These are phyloP conservation scores for Blastobotrys capitulatus DNA, from an alignment of 1,139 yeast species.

Conservation along the genomic window DNA sequence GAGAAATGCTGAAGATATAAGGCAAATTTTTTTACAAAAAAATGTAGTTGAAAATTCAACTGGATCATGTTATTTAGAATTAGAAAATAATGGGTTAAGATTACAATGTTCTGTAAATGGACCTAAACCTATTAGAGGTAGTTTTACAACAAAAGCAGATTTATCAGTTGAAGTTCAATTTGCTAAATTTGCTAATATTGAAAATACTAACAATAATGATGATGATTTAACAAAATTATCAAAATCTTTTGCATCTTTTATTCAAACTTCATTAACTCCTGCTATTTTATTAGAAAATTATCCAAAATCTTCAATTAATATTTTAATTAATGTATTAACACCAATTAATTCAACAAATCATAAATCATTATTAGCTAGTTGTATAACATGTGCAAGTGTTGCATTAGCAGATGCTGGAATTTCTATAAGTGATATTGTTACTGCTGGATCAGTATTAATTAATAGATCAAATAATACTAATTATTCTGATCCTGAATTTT, in stretches of 20 bases:
- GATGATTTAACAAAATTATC: conserved; percentile 31
- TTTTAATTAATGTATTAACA: conserved; percentile 65
- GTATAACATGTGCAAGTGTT: conserved; percentile 43
- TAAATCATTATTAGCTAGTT: conserved; percentile 35
- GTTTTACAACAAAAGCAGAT: conserved; percentile 64
- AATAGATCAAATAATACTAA: background rate
- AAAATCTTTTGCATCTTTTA: conserved; percentile 48
- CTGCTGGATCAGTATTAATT: conserved; percentile 54
- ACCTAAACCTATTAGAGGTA: conserved; percentile 79
- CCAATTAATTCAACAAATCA: conserved; percentile 31
- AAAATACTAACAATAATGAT: conserved; percentile 27
- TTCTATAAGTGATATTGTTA: conserved; percentile 69
- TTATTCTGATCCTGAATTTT: conserved; percentile 18
- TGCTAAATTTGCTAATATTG: conserved; percentile 40
- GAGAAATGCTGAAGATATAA: conserved; percentile 9
- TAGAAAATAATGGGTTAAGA: conserved; percentile 45
- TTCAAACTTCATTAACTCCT: conserved; percentile 55
- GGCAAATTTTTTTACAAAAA: conserved; percentile 37
- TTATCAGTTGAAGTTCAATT: conserved; percentile 64
- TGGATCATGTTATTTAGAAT: conserved; percentile 80
- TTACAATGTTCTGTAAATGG: conserved; percentile 77
- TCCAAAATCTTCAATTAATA: conserved; percentile 84
- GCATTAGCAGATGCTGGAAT: conserved; percentile 37
- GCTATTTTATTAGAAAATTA: conserved; percentile 64
- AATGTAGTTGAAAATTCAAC: conserved; percentile 67